Evolutionary conservation across 164 flowering plant species (phyloP).

Genomic region (Chimonanthus salicifolius): DNA sequence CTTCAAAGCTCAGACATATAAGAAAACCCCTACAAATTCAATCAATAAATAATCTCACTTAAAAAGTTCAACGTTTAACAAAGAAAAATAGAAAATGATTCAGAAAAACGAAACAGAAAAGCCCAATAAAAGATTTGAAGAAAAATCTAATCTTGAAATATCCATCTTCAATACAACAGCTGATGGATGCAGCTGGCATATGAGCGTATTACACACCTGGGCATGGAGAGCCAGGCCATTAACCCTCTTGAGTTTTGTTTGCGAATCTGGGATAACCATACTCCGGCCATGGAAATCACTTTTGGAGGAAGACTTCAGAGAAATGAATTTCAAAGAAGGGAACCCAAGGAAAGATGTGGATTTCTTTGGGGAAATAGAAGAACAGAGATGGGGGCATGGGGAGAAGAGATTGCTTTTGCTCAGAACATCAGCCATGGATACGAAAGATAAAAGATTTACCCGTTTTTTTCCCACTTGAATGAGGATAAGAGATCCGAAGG

Average conservation of each 20-base stretch:
- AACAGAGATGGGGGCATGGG: slow-evolving; percentile 8
- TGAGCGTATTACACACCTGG: slow-evolving; percentile 20
- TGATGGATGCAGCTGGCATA: not conserved
- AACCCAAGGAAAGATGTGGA: slow-evolving; percentile 7
- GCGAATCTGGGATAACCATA: slow-evolving; percentile 9
- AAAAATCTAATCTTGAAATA: not conserved
- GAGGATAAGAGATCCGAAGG: not conserved
- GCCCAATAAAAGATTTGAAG: not conserved
- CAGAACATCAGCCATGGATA: slow-evolving; percentile 27
- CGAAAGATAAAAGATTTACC: not conserved
- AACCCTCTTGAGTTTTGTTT: slow-evolving; percentile 7
- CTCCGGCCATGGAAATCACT: slow-evolving; percentile 27
- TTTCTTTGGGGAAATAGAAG: slow-evolving; percentile 11
- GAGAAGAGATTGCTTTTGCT: slow-evolving; percentile 17
- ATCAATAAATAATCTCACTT: too few relatives aligned
- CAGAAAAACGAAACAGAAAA: not conserved
- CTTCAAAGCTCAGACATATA: not conserved
- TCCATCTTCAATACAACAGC: not conserved
- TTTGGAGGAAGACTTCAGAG: slow-evolving; percentile 11
- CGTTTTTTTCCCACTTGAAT: not conserved
- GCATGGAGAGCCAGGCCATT: slow-evolving; percentile 7
- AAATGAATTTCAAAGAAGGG: slow-evolving; percentile 15
- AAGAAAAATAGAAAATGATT: not conserved
- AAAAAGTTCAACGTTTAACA: not conserved
- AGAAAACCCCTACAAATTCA: not conserved